Evolutionary conservation across 306 rosid species (phyloP), one percentile per base, ranked within the genome.

Genomic region (Trichosanthes truncata): DNA sequence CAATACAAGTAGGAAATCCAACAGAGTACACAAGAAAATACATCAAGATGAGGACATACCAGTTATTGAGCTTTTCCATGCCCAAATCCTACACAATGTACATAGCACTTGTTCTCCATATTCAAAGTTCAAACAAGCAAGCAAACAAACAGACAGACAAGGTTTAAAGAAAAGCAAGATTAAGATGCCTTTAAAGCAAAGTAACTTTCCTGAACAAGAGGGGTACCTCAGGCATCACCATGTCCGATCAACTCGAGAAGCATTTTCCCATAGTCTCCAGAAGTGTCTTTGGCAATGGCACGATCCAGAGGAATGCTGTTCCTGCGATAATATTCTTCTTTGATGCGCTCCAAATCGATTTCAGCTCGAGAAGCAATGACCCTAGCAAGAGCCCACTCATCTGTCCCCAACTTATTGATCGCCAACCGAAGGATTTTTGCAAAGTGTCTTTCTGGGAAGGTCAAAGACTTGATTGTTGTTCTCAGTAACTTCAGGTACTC

Each of bases 291-390:
- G 75, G 79, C 84, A 41, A 93, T 87, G 26, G 93, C 96, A 4
- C 45, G 57, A 73, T 85, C 91, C 82, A 95, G 86, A 76, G 94
- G 94, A 82, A 88, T 17, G 79, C 92, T 93, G 81, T 89, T 95
- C 81, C 99, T 88, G 77, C 87, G 88, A 74, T 87, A 92, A 81
- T 90, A 91, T 76, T 91, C 97, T 77, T 95, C 97, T 12, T 85
- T 89, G 61, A 95, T 90, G 51, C 93, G 86, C 53, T 83, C 76
- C 93, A 95, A 55, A 82, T 95, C 97, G 76, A 91, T 81, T 88
- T 95, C 99, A 6, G 97, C 96, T 81, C 97, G 85, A 76, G 96
- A 90, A 53, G 96, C 48, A 51, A 93, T 84, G 78, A 95, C 97
- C 84, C 99, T 90, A 15, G 97, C 86, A 38, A 93, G 96, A 7